Evolutionary conservation across 164 flowering plant genomes (phyloP), one percentile per base, ranked within the genome.

Genomic region (Magnolia officinalis): DNA sequence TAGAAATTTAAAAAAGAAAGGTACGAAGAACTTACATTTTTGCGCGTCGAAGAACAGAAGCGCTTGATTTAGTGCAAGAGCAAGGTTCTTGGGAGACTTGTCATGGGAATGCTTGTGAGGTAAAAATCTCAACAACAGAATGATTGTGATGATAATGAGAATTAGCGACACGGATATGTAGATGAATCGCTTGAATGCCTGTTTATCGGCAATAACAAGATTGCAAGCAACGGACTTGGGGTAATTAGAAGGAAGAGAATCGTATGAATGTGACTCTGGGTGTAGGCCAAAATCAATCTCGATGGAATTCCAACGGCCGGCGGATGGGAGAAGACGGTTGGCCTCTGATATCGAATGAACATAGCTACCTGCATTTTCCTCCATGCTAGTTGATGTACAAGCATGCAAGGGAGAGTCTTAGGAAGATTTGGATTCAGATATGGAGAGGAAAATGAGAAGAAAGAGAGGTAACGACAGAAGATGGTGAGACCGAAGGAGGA

Each of bases 31-130:
- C 59, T 78, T 85, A 91, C 96, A 91, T 69, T 88, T 89, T 74
- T 91, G 96, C 19, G 92, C 92, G 76, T 91, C 89, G 68, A 90
- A 91, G 84, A 91, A 90, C 52, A 78, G 31, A 16, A 91, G 84
- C 14, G 93, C 91, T 74, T 83, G 85, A 73, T 78, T 81, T 6
- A 91, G 20, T 9, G 93, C 90, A 50, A 80, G 79, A 0, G 87
- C 85, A 71, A 82, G 83, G 77, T 88, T 82, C 71, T 71, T 81
- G 8, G 87, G 76, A 67, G 78, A 8, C 11, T 50, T 78, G 50
- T 77, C 79, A 66, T 75, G 80, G 1, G 71, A n/a, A 19, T 87
- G 82, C 19, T 85, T 83, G 61, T 45, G 84, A 20, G 84, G 80
- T 79, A 86, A 64, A 71, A 88, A 85, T 16, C 73, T 78, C 1